Evolutionary conservation across 2,329 filamentous ascomycete species (phyloP).

Genomic region (Diaporthe sp.): DNA sequence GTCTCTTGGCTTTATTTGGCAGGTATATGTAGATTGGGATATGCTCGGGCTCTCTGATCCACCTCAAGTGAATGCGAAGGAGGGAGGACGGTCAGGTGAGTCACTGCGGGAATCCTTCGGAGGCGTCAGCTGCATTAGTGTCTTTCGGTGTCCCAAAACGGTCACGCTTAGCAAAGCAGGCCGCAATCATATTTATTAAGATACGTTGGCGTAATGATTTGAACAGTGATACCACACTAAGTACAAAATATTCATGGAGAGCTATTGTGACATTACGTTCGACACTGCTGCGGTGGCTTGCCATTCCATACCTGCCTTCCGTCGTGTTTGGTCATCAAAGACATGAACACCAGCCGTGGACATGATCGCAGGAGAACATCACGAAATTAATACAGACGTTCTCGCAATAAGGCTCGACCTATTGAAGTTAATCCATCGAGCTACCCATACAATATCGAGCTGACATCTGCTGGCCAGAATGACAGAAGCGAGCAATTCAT

Average conservation of each 20-base stretch:
- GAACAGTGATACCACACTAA: neutral
- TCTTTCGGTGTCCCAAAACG: conserved; percentile 8
- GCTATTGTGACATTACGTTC: neutral
- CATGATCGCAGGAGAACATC: too few species aligned
- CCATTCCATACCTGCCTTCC: neutral
- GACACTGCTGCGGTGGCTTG: neutral
- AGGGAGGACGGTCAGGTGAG: conserved; percentile 6
- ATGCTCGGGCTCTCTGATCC: neutral
- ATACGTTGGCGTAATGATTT: neutral
- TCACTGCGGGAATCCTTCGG: conserved; percentile 14
- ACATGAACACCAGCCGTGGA: neutral
- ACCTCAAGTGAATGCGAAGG: neutral
- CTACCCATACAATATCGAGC: neutral
- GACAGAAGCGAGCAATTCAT: neutral
- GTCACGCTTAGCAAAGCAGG: neutral
- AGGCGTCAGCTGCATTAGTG: neutral
- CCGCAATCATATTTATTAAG: too few species aligned
- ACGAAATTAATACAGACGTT: neutral
- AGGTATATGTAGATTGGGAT: neutral
- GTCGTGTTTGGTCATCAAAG: neutral
- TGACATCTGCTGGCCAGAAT: neutral
- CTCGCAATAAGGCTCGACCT: neutral
- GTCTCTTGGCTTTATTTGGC: neutral
- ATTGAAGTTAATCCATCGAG: neutral
- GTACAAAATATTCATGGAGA: neutral